A percentile compares a stretch with the other conserved stretches of the same genome.
Evolutionary conservation across 2,329 filamentous ascomycete species (phyloP).

Genomic region (Diplodia sapinea): DNA sequence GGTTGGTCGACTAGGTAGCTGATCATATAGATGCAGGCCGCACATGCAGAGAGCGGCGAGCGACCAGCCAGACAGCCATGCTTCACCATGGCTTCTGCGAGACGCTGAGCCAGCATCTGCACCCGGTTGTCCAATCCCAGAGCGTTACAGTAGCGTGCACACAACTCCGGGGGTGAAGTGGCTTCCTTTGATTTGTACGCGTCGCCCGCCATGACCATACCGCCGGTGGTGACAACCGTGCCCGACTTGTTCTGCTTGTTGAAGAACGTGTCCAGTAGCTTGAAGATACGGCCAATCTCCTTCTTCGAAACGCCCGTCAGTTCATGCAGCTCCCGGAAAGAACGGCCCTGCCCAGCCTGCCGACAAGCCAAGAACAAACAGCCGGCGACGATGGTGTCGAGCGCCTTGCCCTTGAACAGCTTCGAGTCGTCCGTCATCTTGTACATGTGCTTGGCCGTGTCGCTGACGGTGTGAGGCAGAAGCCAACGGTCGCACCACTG

Average conservation of each 20-base stretch:
- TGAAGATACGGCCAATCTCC: slow-evolving; percentile 96
- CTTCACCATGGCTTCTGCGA: slow-evolving; percentile 77
- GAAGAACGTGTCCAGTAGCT: slow-evolving; percentile 87
- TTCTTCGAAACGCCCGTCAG: slow-evolving; percentile 95
- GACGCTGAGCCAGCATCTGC: slow-evolving; percentile 77
- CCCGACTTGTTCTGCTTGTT: slow-evolving; percentile 61
- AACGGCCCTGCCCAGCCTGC: slow-evolving; percentile 82
- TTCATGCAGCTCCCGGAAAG: slow-evolving; percentile 92
- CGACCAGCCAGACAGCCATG: slow-evolving; percentile 86
- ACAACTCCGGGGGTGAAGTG: slow-evolving; percentile 82
- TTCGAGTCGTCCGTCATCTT: slow-evolving; percentile 93
- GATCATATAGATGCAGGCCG: slow-evolving; percentile 96
- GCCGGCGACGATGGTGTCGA: slow-evolving; percentile 91
- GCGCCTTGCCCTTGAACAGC: slow-evolving; percentile 92
- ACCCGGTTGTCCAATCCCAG: slow-evolving; percentile 77
- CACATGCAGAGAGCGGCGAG: slow-evolving; percentile 90
- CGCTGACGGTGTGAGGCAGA: slow-evolving; percentile 64
- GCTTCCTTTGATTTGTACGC: slow-evolving; percentile 75
- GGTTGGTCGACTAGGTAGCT: slow-evolving; percentile 82
- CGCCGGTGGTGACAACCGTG: slow-evolving; percentile 37
- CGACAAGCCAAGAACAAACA: slow-evolving; percentile 98
- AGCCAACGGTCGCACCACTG: slow-evolving; percentile 84
- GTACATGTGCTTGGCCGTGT: slow-evolving; percentile 92
- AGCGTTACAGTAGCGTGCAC: slow-evolving; percentile 85
- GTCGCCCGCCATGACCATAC: slow-evolving; percentile 58